These are phyloP conservation scores for Neofusicoccum cordaticola DNA, from an alignment of 2,329 filamentous ascomycete species.

Conservation along the genomic window DNA sequence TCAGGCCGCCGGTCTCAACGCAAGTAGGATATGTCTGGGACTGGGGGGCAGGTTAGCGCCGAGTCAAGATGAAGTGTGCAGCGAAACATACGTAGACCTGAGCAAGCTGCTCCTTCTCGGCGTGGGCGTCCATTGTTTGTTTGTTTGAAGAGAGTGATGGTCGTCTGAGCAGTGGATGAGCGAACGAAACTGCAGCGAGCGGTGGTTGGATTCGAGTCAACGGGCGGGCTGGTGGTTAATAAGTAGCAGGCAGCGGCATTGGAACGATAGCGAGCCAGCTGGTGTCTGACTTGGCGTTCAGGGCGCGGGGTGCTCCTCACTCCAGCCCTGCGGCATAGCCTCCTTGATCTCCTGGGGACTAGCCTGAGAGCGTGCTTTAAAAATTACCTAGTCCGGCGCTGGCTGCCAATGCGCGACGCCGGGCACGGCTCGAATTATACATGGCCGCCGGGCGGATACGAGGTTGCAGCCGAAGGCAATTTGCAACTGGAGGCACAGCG, in stretches of 20 bases:
- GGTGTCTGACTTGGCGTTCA: conserved; percentile 23
- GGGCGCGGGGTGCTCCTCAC: conserved; percentile 30
- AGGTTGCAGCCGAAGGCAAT: not conserved
- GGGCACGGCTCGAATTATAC: not conserved
- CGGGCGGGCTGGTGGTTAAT: not conserved
- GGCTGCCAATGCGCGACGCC: not conserved
- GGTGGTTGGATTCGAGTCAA: not conserved
- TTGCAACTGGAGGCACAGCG: not conserved
- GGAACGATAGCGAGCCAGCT: conserved; percentile 34
- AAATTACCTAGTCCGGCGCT: not conserved
- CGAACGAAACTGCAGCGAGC: not conserved
- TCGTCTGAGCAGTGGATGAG: not conserved
- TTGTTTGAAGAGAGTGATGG: not conserved
- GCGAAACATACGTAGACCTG: not conserved
- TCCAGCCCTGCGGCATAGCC: conserved; percentile 7
- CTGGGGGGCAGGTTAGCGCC: not conserved
- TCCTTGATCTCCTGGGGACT: not conserved
- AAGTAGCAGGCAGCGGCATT: conserved; percentile 22
- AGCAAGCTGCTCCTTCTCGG: conserved; percentile 7
- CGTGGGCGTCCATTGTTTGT: conserved; percentile 6
- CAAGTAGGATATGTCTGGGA: conserved; percentile 2
- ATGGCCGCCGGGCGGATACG: not conserved
- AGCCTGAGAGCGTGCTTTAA: not conserved
- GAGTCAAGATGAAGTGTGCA: not conserved
- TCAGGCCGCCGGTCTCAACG: not conserved